A percentile compares a stretch with the other conserved stretches of the same genome.
These are phyloP conservation scores for Colletotrichum acutatum DNA, from an alignment of 2,329 filamentous ascomycete genomes.

Conservation along the genomic window DNA sequence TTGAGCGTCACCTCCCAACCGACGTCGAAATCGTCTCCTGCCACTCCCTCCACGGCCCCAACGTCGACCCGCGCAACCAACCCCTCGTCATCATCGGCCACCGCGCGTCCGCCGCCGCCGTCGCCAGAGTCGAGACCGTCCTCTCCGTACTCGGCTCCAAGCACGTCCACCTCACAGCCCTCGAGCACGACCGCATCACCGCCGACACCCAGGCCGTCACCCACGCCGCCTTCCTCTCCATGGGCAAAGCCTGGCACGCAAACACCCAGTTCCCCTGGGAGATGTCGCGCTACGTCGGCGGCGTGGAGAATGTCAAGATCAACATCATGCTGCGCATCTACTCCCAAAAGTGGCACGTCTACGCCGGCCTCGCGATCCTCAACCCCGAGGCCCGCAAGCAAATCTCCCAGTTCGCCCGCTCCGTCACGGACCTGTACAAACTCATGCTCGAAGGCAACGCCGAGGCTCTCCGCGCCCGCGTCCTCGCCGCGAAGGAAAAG, in stretches of 20 bases:
- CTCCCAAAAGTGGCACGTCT: conserved; percentile 99
- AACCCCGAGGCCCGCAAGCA: conserved; percentile 93
- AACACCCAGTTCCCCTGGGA: conserved; percentile 98
- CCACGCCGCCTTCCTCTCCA: conserved; percentile 94
- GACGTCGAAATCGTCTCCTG: conserved; percentile 96
- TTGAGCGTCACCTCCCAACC: conserved; percentile 85
- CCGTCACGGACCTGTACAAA: conserved; percentile 94
- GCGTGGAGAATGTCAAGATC: conserved; percentile 99
- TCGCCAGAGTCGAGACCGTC: conserved; percentile 82
- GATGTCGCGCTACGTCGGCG: conserved; percentile 91
- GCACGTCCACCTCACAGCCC: conserved; percentile 86
- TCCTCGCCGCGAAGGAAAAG: conserved; percentile 72
- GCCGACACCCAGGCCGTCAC: conserved; percentile 98
- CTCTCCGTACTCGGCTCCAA: conserved; percentile 87
- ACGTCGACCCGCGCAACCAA: conserved; percentile 87
- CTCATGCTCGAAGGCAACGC: conserved; percentile 91
- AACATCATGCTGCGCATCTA: conserved; percentile 98
- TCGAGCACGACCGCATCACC: conserved; percentile 94
- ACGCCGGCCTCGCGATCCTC: conserved; percentile 94
- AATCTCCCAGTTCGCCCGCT: conserved; percentile 92
- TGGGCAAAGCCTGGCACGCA: conserved; percentile 98
- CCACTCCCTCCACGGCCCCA: conserved; percentile 95
- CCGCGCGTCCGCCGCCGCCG: conserved; percentile 80
- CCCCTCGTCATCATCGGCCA: conserved; percentile 95
- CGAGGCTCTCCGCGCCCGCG: conserved; percentile 77